These are phyloP conservation scores for Backusella luteola DNA, from an alignment of 192 early-diverging fungal species.

Conservation along the genomic window DNA sequence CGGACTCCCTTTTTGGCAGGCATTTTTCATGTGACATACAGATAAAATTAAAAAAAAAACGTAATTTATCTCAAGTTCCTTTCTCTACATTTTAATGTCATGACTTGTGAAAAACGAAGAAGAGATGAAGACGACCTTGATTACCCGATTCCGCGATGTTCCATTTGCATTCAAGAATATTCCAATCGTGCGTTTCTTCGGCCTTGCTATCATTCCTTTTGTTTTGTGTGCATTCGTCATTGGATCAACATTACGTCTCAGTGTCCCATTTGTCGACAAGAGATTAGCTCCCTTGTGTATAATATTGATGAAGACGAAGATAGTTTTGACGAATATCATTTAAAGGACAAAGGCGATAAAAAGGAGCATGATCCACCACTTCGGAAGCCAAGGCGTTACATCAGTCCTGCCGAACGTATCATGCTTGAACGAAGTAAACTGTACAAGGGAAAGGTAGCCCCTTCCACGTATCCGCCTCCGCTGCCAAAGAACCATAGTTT, in stretches of 20 bases:
- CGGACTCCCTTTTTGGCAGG: too few species aligned
- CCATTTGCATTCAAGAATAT: slow-evolving; percentile 31
- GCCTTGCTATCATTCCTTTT: slow-evolving; percentile 33
- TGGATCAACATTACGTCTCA: slow-evolving; percentile 24
- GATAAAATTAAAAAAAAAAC: too few species aligned
- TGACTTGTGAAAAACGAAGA: background rate
- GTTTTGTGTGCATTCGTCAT: slow-evolving; percentile 26
- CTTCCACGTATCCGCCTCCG: background rate
- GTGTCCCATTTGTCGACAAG: slow-evolving; percentile 30
- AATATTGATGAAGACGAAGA: slow-evolving; percentile 21
- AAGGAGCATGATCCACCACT: slow-evolving; percentile 11
- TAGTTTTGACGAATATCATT: slow-evolving; percentile 23
- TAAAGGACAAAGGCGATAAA: background rate
- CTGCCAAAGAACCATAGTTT: background rate
- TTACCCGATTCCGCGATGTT: slow-evolving; percentile 6
- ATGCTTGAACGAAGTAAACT: slow-evolving; percentile 1
- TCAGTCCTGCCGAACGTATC: slow-evolving; percentile 3
- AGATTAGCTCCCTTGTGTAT: slow-evolving; percentile 13
- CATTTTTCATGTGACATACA: too few species aligned
- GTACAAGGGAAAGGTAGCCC: background rate
- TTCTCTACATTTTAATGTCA: background rate
- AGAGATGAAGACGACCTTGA: background rate
- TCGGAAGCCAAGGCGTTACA: background rate
- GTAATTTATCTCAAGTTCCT: background rate
- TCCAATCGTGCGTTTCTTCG: slow-evolving; percentile 18